phyloP scores from a whole-genome alignment of 208 protist genomes.

The Crithidia sp. region DNA sequence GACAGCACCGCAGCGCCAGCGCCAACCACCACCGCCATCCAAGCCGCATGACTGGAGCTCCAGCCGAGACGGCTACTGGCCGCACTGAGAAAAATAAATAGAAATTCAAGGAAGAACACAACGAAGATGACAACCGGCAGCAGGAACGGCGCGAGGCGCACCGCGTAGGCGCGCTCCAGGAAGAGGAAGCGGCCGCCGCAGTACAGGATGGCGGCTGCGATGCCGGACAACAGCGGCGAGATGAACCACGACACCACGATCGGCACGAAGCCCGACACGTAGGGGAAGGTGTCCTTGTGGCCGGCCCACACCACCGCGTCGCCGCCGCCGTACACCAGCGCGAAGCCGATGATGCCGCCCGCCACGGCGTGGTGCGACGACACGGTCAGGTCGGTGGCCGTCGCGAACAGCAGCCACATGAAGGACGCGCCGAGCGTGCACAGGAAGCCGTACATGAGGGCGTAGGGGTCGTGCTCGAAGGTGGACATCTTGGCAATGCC shows the following conservation, averaged over 20 bases:
- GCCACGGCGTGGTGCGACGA: slow-evolving; percentile 69
- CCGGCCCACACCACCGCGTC: slow-evolving; percentile 57
- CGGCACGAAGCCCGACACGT: slow-evolving; percentile 54
- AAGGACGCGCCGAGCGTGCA: slow-evolving; percentile 53
- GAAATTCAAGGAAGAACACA: slow-evolving; percentile 63
- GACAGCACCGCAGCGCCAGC: slow-evolving; percentile 39
- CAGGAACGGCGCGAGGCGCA: slow-evolving; percentile 40
- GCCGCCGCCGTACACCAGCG: slow-evolving; percentile 63
- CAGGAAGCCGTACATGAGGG: slow-evolving; percentile 80
- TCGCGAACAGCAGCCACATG: slow-evolving; percentile 63
- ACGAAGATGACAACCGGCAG: slow-evolving; percentile 54
- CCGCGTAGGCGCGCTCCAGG: slow-evolving; percentile 41
- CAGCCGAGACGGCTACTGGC: slow-evolving; percentile 48
- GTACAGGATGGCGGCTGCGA: slow-evolving; percentile 48
- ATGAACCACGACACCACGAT: slow-evolving; percentile 72
- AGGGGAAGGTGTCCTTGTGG: slow-evolving; percentile 49
- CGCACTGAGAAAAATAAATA: slow-evolving; percentile 75
- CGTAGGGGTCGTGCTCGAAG: slow-evolving; percentile 66
- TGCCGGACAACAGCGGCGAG: slow-evolving; percentile 57
- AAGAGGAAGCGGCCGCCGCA: slow-evolving; percentile 39
- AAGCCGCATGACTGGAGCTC: slow-evolving; percentile 34
- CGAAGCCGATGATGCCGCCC: slow-evolving; percentile 76
- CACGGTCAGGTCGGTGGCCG: slow-evolving; percentile 47
- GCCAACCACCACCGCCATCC: slow-evolving; percentile 63
- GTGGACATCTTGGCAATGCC: slow-evolving; percentile 56